phyloP scores from a whole-genome alignment of 768 basidiomycete genomes.

The Leucocoprinus sp. region DNA sequence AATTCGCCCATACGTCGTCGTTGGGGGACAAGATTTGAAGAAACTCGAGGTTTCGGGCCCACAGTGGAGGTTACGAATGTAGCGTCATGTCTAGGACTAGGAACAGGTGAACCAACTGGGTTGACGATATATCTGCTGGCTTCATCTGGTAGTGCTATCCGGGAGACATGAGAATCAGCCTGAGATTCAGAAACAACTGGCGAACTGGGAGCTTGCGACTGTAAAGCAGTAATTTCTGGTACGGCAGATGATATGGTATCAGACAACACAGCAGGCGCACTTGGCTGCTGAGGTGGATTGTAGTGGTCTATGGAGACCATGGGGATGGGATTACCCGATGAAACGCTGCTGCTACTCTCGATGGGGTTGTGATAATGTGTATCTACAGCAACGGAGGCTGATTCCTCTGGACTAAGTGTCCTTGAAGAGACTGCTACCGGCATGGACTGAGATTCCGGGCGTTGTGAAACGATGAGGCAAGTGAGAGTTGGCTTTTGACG shows the following conservation, averaged over 20 bases:
- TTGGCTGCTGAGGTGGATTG: slow-evolving; percentile 1
- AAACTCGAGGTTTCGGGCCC: slow-evolving; percentile 15
- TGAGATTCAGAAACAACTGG: slow-evolving; percentile 1
- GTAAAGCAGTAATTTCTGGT: not conserved
- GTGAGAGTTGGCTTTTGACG: slow-evolving; percentile 19
- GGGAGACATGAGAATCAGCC: slow-evolving; percentile 32
- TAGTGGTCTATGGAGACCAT: slow-evolving; percentile 12
- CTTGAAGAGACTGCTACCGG: slow-evolving; percentile 23
- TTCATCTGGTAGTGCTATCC: slow-evolving; percentile 68
- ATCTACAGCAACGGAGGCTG: too few species aligned
- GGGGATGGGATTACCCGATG: slow-evolving; percentile 16
- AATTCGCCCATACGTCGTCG: slow-evolving; percentile 38
- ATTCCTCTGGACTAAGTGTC: too few species aligned
- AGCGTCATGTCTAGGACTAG: slow-evolving; percentile 39
- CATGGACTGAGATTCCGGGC: slow-evolving; percentile 26
- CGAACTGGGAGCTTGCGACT: slow-evolving; percentile 3
- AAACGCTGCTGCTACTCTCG: slow-evolving; percentile 27
- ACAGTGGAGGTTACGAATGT: slow-evolving; percentile 22
- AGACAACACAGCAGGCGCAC: slow-evolving; percentile 1
- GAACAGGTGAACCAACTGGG: slow-evolving; percentile 55
- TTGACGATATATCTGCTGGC: slow-evolving; percentile 64
- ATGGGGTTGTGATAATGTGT: slow-evolving; percentile 26
- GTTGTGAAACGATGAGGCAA: slow-evolving; percentile 32
- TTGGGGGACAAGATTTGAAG: slow-evolving; percentile 16
- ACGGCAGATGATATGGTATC: slow-evolving; percentile 8